Conservation (phyloP, 2,329 filamentous ascomycete species). For the Aspergillus viridinutans region DNA sequence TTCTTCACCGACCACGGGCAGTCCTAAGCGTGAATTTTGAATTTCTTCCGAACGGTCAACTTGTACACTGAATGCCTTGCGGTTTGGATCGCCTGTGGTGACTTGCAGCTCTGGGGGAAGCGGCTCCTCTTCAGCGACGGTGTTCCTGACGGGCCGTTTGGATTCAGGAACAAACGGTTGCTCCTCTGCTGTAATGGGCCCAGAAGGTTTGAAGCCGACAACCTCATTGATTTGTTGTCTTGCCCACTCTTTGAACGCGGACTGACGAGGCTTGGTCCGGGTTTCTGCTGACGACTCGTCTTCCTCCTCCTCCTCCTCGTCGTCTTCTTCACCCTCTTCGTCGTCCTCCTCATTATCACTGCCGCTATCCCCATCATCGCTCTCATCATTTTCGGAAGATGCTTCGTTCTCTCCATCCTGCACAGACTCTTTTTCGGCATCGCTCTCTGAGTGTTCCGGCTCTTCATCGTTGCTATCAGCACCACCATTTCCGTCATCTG, state of each 20-base stretch:
- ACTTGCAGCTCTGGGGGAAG: slow-evolving; percentile 37
- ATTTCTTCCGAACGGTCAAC: slow-evolving; percentile 69
- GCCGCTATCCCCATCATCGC: slow-evolving; percentile 28
- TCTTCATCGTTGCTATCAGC: slow-evolving; percentile 28
- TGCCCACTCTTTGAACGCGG: slow-evolving; percentile 93
- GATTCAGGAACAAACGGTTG: slow-evolving; percentile 24
- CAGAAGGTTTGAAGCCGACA: slow-evolving; percentile 61
- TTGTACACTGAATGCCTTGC: slow-evolving; percentile 72
- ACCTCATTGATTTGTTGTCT: slow-evolving; percentile 79
- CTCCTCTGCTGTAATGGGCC: slow-evolving; percentile 29
- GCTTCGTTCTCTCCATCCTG: slow-evolving; percentile 25
- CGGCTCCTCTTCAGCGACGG: slow-evolving; percentile 36
- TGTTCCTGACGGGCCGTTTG: slow-evolving; percentile 33
- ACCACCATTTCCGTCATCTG: slow-evolving; percentile 43
- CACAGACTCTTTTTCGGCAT: slow-evolving; percentile 18
- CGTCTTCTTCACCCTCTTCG: slow-evolving; percentile 21
- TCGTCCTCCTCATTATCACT: slow-evolving; percentile 13
- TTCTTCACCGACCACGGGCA: slow-evolving; percentile 91
- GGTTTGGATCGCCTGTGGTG: slow-evolving; percentile 43
- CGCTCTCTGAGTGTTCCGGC: slow-evolving; percentile 8
- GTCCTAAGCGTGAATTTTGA: slow-evolving; percentile 69
- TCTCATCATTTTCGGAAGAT: slow-evolving; percentile 27
- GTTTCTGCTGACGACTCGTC: slow-evolving; percentile 10
- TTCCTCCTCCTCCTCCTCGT: slow-evolving; percentile 25
- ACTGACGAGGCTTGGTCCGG: slow-evolving; percentile 39